Evolutionary conservation across 768 basidiomycete species (phyloP).

Genomic region (Crucibulum laeve): DNA sequence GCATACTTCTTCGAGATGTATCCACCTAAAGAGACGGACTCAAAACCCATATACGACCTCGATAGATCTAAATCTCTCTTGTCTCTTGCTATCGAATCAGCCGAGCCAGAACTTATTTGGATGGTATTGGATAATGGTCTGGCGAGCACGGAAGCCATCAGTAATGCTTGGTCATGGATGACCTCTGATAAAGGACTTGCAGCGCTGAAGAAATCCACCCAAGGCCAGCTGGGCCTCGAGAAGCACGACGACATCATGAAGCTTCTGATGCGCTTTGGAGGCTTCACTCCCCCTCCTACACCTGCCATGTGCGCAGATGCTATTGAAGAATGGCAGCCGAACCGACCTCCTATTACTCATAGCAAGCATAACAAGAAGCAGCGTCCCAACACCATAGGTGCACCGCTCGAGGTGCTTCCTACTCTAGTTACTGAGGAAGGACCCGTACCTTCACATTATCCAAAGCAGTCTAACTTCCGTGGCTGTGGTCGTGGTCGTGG

Average conservation of each 20-base stretch:
- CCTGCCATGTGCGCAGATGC: slow-evolving; percentile 9
- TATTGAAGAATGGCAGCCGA: background rate
- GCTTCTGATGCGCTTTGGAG: slow-evolving; percentile 47
- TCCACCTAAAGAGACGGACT: slow-evolving; percentile 50
- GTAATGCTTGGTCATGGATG: slow-evolving; percentile 45
- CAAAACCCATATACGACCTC: slow-evolving; percentile 40
- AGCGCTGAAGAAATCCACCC: slow-evolving; percentile 17
- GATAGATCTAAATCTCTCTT: slow-evolving; percentile 42
- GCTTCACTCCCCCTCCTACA: slow-evolving; percentile 42
- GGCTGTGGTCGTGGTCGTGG: slow-evolving; percentile 33
- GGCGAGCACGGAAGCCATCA: slow-evolving; percentile 42
- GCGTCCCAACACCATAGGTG: background rate
- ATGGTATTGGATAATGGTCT: slow-evolving; percentile 58
- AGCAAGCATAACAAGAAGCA: slow-evolving; percentile 2
- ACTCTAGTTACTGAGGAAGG: too few relatives aligned
- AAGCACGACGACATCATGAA: slow-evolving; percentile 48
- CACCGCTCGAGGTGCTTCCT: background rate
- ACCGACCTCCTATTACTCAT: slow-evolving; percentile 4
- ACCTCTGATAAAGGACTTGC: slow-evolving; percentile 27
- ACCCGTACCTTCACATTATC: too few relatives aligned
- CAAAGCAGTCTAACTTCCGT: too few relatives aligned
- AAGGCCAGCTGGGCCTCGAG: slow-evolving; percentile 15
- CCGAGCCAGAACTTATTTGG: slow-evolving; percentile 62
- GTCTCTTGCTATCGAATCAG: slow-evolving; percentile 53
- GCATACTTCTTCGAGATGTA: slow-evolving; percentile 60